phyloP scores from a whole-genome alignment of 1,139 yeast genomes.

The Nakaseomyces delphensis region DNA sequence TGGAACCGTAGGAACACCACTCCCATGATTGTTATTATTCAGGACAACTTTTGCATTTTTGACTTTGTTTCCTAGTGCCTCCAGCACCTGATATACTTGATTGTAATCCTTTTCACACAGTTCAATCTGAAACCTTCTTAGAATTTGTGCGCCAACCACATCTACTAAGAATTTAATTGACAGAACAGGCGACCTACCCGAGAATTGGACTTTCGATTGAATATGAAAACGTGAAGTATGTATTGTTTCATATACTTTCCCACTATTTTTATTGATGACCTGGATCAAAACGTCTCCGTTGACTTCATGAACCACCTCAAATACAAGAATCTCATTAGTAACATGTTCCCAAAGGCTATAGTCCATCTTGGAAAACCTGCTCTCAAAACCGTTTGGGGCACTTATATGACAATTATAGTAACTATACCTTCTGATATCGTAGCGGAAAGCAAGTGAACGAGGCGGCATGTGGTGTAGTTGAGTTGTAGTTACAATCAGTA shows the following conservation, averaged over 20 bases:
- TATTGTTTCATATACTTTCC: background rate
- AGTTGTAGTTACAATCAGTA: background rate
- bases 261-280: background rate
- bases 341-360: background rate
- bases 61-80: background rate
- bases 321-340: background rate
- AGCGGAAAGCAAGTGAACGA: background rate
- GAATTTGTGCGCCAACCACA: background rate
- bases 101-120: background rate
- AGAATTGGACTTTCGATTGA: background rate
- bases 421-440: background rate
- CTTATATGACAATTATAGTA: background rate
- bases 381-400: constrained; percentile 1
- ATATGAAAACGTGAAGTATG: background rate
- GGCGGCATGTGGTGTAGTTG: background rate
- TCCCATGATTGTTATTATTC: no score
- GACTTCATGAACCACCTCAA: background rate
- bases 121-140: constrained; percentile 5
- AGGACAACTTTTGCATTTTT: constrained; percentile 3
- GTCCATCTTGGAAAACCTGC: background rate
- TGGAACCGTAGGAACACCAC: background rate
- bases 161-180: constrained; percentile 7
- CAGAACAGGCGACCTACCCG: constrained; percentile 4
- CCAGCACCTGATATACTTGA: background rate
- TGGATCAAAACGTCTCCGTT: background rate